Percentiles rank a stretch among this genome's conserved stretches.
Evolutionary conservation across 805 yeast species (phyloP).

Genomic region (Saccharomyces eubayanus): DNA sequence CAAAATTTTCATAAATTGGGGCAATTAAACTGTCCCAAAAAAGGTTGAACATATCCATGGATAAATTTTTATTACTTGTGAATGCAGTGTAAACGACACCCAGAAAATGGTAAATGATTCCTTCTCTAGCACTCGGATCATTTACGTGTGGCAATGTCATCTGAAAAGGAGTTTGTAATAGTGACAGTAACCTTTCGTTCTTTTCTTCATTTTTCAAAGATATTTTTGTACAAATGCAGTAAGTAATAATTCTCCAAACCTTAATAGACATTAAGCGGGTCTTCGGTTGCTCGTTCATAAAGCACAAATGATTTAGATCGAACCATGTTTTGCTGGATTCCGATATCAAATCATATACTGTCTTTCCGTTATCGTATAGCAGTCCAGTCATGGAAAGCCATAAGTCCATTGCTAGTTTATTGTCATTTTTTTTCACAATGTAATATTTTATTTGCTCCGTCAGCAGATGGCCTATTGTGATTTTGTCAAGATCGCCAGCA

Average conservation of each 20-base stretch:
- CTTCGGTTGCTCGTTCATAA: constrained; percentile 5
- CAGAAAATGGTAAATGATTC: constrained; percentile 13
- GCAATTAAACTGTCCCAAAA: constrained; percentile 12
- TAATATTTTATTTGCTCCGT: constrained; percentile 12
- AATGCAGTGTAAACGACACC: constrained; percentile 14
- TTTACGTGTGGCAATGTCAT: constrained; percentile 2
- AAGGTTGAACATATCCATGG: constrained; percentile 2
- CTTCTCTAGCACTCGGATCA: constrained; percentile 8
- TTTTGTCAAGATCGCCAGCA: not conserved
- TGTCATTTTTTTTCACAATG: constrained; percentile 12
- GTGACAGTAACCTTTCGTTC: not conserved
- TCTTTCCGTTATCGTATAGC: constrained; percentile 13
- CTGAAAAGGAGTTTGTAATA: constrained; percentile 14
- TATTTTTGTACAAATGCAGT: constrained; percentile 11
- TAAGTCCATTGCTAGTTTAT: constrained; percentile 23
- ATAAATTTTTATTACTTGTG: constrained; percentile 1
- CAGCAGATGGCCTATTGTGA: constrained; percentile 15
- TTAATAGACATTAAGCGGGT: constrained; percentile 17
- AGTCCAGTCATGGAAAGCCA: constrained; percentile 26
- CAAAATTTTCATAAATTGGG: constrained; percentile 10
- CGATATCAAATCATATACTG: constrained; percentile 4
- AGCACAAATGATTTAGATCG: constrained; percentile 12
- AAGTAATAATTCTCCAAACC: constrained; percentile 24
- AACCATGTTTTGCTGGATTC: constrained; percentile 15
- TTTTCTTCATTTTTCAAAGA: not conserved